Evolutionary conservation across 2,329 filamentous ascomycete genomes (phyloP), one percentile per base, ranked within the genome.

Genomic region (Botrytis pseudocinerea): DNA sequence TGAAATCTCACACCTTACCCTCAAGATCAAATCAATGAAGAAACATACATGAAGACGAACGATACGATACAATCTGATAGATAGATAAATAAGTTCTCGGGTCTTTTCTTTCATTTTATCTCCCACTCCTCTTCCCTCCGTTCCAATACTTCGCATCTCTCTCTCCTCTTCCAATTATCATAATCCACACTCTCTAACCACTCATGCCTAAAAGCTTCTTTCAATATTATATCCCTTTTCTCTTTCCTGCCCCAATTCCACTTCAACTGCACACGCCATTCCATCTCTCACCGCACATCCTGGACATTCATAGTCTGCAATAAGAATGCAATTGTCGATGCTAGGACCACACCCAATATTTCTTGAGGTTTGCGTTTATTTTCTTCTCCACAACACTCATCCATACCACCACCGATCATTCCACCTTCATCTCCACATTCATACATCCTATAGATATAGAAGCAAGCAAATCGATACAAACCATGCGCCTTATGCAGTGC

Each of bases 371-470:
- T 40, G 48, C 22, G 10, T 40, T 10, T n/a, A 32, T 28, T 51
- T 14, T 65, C 7, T 40, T 32, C 28, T 46, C 22, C 32, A 63
- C 25, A 22, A n/a, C 42, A 46, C 48, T 48, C 7, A 28, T 35
- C 4, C 46, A 51, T 32, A 35, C 12, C 16, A 25, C 22, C 42
- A 48, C 20, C 22, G 2, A 51, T 22, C 4, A 32, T 18, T 10
- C 8, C 22, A 40, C n/a, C 35, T 14, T n/a, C 14, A n/a, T 40
- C 32, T 14, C 40, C 48, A 18, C 25, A 54, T 68, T 7, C 64
- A 54, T 54, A 25, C 64, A 25, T 68, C 25, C 38, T 54, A 68
- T 54, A 68, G 25, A 68, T 54, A 68, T 46, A 22, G 38, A 62
- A 40, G 38, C 51, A 54, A 42, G 32, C 14, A n/a, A 38, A 54